Conservation (phyloP, 306 rosid species). For the Rosa lucieae region DNA sequence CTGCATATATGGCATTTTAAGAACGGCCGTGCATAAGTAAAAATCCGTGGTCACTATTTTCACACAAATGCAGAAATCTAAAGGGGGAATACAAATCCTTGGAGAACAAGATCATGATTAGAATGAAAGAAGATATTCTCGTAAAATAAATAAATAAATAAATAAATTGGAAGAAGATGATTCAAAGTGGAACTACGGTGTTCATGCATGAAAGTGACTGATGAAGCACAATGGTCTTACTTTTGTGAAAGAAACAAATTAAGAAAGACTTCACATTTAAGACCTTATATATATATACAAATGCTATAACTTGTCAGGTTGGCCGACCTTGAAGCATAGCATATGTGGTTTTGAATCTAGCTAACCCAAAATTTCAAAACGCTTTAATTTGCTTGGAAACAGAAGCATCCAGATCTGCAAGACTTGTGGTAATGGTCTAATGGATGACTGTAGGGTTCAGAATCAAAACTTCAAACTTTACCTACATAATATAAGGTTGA, state of each 20-base stretch:
- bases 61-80: background rate
- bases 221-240: background rate
- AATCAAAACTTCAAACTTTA: background rate
- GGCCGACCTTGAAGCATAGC: conserved; percentile 2
- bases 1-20: background rate
- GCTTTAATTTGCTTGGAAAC: background rate
- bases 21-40: background rate
- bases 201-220: background rate
- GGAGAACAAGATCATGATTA: background rate
- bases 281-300: background rate
- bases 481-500: background rate
- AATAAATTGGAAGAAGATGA: background rate
- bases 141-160: too few species aligned
- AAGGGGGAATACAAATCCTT: background rate
- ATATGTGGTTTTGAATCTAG: background rate
- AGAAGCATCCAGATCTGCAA: conserved; percentile 1
- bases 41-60: background rate
- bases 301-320: conserved; percentile 7
- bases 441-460: background rate
- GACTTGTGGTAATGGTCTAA: background rate
- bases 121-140: background rate
- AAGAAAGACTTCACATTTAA: background rate
- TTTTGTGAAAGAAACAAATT: background rate
- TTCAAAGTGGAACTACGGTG: background rate
- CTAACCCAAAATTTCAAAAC: background rate